Conservation (phyloP, 306 rosid species). For the Vigna reflexopilosa region DNA sequence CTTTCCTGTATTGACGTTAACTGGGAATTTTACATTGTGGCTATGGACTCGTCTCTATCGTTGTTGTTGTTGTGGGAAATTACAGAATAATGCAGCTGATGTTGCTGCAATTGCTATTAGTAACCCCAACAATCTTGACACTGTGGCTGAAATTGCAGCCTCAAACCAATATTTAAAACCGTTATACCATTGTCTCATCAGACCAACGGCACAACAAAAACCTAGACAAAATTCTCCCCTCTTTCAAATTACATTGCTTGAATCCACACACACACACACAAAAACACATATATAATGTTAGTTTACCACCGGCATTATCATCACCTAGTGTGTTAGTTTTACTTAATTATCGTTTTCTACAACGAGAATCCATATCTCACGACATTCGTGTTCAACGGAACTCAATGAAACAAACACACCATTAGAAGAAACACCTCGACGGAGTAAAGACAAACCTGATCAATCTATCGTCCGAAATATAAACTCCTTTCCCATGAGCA, state of each 20-base stretch:
- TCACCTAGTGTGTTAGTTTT: not conserved
- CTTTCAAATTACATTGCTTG: not conserved
- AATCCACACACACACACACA: not conserved
- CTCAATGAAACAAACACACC: not conserved
- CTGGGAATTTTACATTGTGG: not conserved
- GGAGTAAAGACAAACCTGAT: constrained; percentile 74
- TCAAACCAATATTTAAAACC: not conserved
- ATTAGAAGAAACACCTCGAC: not conserved
- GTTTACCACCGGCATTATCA: not conserved
- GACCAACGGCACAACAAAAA: not conserved
- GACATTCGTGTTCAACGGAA: not conserved
- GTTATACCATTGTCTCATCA: not conserved
- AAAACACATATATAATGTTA: not conserved
- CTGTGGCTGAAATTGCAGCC: not conserved
- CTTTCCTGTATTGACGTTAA: not conserved
- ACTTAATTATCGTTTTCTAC: not conserved
- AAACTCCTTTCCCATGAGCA: constrained; percentile 97
- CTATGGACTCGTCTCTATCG: not conserved
- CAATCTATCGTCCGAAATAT: constrained; percentile 62
- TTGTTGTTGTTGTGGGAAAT: too few relatives aligned
- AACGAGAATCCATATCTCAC: not conserved
- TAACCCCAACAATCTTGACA: not conserved
- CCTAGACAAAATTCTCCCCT: constrained; percentile 2
- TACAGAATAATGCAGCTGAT: not conserved
- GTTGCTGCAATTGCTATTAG: not conserved